A percentile compares a stretch with the other conserved stretches of the same genome.
These are phyloP conservation scores for Spirogloea muscicola DNA, from an alignment of 139 green algal species.

Conservation along the genomic window DNA sequence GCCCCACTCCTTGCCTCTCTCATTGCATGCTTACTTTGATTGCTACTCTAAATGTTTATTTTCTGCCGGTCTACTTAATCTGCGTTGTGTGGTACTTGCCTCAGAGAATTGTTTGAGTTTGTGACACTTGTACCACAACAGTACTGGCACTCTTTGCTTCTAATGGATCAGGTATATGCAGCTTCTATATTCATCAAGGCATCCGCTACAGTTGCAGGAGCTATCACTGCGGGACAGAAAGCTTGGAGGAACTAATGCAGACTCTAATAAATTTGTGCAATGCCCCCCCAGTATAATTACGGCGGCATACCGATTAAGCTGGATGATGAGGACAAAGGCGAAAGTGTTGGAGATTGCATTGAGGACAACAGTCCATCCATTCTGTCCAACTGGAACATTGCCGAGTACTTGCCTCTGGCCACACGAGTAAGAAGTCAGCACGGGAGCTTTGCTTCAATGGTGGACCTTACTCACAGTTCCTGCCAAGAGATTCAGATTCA, in stretches of 20 bases:
- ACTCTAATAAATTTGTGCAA: too few relatives aligned
- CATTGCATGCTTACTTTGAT: background rate
- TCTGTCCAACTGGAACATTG: conserved; percentile 49
- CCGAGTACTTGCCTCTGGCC: conserved; percentile 43
- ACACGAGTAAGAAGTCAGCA: conserved; percentile 27
- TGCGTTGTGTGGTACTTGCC: background rate
- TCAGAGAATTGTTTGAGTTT: conserved; percentile 52
- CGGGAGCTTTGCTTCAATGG: too few relatives aligned
- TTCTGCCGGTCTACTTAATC: background rate
- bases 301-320: conserved; percentile 54
- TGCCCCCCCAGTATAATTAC: conserved; percentile 78
- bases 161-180: conserved; percentile 59
- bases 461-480: too few relatives aligned
- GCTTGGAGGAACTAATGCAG: too few relatives aligned
- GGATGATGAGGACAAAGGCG: conserved; percentile 18
- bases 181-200: too few relatives aligned
- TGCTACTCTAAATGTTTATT: background rate
- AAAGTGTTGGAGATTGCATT: too few relatives aligned
- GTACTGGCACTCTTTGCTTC: conserved; percentile 81
- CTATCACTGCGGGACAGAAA: too few relatives aligned
- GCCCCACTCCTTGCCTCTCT: too few relatives aligned
- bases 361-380: conserved; percentile 21
- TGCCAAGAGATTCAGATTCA: too few relatives aligned
- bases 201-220: too few relatives aligned
- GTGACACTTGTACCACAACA: conserved; percentile 63